A percentile compares a stretch with the other conserved stretches of the same genome.
Evolutionary conservation across 2,329 filamentous ascomycete species (phyloP).

Genomic region (Fusarium caatingaense): DNA sequence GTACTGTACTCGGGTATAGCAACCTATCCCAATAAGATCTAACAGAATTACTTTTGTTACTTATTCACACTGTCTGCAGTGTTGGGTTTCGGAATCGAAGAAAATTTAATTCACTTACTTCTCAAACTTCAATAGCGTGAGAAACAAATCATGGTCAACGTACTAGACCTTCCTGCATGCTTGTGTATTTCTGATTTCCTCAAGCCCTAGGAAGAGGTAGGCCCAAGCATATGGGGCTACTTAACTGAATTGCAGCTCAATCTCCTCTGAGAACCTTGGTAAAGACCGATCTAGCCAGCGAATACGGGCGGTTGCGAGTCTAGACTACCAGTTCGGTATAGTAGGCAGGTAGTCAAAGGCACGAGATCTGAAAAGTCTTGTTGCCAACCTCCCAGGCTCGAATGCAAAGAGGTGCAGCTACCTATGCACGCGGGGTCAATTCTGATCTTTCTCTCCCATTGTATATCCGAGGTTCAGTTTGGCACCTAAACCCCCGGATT

Average conservation of each 20-base stretch:
- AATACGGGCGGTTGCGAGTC: neutral
- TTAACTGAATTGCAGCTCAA: neutral
- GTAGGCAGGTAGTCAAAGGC: slow-evolving; percentile 10
- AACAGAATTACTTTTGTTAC: neutral
- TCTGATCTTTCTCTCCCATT: slow-evolving; percentile 17
- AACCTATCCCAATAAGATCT: slow-evolving; percentile 17
- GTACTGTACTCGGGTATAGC: neutral
- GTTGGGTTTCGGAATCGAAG: neutral
- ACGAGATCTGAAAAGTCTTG: slow-evolving; percentile 18
- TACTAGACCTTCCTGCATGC: neutral
- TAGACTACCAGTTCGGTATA: neutral
- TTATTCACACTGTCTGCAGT: neutral
- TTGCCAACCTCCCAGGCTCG: slow-evolving; percentile 4
- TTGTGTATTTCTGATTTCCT: neutral
- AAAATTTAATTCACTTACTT: neutral
- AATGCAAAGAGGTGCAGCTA: slow-evolving; percentile 25
- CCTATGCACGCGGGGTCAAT: slow-evolving; percentile 29
- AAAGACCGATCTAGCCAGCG: neutral
- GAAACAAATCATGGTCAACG: neutral
- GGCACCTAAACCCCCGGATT: slow-evolving; percentile 5
- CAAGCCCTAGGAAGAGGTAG: neutral
- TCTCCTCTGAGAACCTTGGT: neutral
- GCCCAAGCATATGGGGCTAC: neutral
- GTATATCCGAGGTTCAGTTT: slow-evolving; percentile 8
- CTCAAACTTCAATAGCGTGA: neutral